phyloP scores from a whole-genome alignment of 2,329 filamentous ascomycete species.

The Plectosphaerella sp. region DNA sequence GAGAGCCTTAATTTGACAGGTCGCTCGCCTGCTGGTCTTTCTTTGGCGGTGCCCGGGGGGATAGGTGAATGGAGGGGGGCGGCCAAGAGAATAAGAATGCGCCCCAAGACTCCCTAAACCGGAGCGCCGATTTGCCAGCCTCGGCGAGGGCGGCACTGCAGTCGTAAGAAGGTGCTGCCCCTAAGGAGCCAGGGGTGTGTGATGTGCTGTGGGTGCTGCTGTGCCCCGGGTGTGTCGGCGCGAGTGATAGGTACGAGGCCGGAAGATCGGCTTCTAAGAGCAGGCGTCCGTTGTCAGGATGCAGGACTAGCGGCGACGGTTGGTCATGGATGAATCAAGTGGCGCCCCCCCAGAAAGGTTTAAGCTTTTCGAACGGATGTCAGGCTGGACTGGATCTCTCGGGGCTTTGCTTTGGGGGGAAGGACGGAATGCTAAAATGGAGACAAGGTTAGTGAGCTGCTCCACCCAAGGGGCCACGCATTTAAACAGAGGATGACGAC shows the following conservation, averaged over 20 bases:
- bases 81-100: too few species aligned
- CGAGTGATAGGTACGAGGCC: neutral
- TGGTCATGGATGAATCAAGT: constrained; percentile 1
- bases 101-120: neutral
- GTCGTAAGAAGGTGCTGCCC: too few species aligned
- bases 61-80: too few species aligned
- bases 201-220: neutral
- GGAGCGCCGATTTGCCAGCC: neutral
- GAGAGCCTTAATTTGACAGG: too few species aligned
- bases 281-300: neutral
- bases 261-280: neutral
- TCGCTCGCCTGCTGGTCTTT: too few species aligned
- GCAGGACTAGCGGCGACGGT: neutral
- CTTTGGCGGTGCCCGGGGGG: too few species aligned
- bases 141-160: neutral
- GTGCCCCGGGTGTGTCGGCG: neutral
- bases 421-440: constrained; percentile 1
- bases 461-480: constrained; percentile 1
- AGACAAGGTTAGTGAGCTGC: constrained; percentile 2
- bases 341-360: constrained; percentile 1
- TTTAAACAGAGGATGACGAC: constrained; percentile 1
- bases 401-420: constrained; percentile 1
- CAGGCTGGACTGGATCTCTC: neutral
- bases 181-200: too few species aligned
- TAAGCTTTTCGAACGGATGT: constrained; percentile 3